These are phyloP conservation scores for Desmodesmus armatus DNA, from an alignment of 139 green algal genomes.

Conservation along the genomic window DNA sequence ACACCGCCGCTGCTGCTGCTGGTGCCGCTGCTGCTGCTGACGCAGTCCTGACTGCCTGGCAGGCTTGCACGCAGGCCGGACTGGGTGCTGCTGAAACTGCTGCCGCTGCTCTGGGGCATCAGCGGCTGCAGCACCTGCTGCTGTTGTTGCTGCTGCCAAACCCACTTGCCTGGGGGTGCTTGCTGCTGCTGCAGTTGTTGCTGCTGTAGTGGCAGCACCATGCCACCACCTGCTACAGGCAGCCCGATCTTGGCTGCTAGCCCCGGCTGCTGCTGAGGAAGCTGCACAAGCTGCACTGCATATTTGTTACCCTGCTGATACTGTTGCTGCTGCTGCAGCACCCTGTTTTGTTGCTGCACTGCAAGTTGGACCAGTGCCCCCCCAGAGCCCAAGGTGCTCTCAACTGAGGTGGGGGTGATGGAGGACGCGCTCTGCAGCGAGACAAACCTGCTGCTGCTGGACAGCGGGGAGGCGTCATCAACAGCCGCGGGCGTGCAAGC, in stretches of 20 bases:
- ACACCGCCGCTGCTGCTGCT: neutral
- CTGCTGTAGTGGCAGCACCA: neutral
- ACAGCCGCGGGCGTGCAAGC: too few species aligned
- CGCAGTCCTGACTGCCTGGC: neutral
- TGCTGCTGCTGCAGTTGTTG: slow-evolving; percentile 3
- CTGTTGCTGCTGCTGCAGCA: neutral
- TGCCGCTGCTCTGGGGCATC: slow-evolving; percentile 5
- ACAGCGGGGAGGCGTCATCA: neutral
- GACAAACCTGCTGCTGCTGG: slow-evolving; percentile 8
- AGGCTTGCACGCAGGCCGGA: neutral
- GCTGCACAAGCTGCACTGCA: too few species aligned
- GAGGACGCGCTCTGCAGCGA: too few species aligned
- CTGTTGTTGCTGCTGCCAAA: neutral
- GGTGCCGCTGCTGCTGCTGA: neutral
- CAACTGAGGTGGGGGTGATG: neutral
- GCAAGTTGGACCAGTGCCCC: neutral
- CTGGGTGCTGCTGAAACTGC: slow-evolving; percentile 25
- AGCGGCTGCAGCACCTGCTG: neutral
- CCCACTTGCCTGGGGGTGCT: neutral
- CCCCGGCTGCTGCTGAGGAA: neutral
- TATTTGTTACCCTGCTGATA: too few species aligned
- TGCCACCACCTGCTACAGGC: too few species aligned
- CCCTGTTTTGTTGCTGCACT: neutral
- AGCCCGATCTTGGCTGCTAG: too few species aligned
- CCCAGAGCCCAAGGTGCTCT: neutral